A percentile compares a stretch with the other conserved stretches of the same genome.
Evolutionary conservation across 176 grass and related monocot genomes (phyloP).

Genomic region (Paspalum notatum): DNA sequence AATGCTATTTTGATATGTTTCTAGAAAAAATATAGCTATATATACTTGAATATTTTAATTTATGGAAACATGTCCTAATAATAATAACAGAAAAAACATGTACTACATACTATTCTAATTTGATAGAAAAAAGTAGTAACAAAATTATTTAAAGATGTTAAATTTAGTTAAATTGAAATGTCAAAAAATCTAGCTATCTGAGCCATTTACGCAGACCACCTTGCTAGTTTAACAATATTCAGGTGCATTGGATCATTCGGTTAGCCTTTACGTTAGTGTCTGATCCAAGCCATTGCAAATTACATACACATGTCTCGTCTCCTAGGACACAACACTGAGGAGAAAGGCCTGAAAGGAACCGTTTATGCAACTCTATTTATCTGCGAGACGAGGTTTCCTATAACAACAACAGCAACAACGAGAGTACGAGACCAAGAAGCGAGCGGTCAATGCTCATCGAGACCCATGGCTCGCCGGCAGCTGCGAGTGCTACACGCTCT

Average conservation of each 20-base stretch:
- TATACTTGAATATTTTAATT: too few species aligned
- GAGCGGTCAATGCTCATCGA: background rate
- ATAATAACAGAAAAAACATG: too few species aligned
- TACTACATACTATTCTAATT: too few species aligned
- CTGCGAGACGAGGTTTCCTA: background rate
- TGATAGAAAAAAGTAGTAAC: too few species aligned
- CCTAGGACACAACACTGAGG: background rate
- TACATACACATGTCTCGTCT: background rate
- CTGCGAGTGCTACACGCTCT: slow-evolving; percentile 39
- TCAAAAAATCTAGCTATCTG: too few species aligned
- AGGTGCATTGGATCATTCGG: background rate
- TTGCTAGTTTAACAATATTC: too few species aligned
- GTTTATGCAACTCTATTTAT: background rate
- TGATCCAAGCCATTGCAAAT: background rate
- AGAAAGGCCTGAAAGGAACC: background rate
- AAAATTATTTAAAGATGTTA: too few species aligned
- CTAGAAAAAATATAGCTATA: too few species aligned
- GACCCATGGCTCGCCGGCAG: slow-evolving; percentile 13
- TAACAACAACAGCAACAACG: background rate
- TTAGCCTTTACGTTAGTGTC: background rate
- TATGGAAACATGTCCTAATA: too few species aligned
- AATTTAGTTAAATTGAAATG: too few species aligned
- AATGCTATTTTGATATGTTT: too few species aligned
- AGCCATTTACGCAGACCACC: too few species aligned
- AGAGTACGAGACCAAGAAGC: background rate